Conservation (phyloP, 2,329 filamentous ascomycete species). For the Aspergillus niger region DNA sequence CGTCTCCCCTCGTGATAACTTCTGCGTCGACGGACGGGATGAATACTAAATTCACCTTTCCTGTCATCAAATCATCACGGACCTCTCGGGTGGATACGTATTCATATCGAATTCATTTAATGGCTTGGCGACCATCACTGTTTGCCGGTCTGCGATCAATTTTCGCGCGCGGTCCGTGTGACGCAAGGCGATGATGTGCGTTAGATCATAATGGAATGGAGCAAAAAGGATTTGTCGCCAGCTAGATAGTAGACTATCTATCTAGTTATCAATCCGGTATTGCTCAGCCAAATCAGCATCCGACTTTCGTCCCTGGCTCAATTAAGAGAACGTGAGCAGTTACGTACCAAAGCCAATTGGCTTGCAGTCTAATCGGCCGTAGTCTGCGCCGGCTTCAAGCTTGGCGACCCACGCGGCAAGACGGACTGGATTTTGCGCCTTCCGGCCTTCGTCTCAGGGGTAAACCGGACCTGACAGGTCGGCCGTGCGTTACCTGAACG, state of each 20-base stretch:
- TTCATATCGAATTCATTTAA: background rate
- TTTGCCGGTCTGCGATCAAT: background rate
- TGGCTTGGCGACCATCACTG: background rate
- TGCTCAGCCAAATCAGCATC: background rate
- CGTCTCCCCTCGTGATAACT: background rate
- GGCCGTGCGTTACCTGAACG: constrained; percentile 1
- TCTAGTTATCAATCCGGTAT: background rate
- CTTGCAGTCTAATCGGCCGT: background rate
- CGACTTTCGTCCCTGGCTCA: background rate
- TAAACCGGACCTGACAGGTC: constrained; percentile 10
- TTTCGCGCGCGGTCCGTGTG: background rate
- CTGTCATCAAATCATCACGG: background rate
- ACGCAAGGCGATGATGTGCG: constrained; percentile 5
- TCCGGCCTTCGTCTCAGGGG: constrained; percentile 4
- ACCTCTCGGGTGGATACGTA: background rate
- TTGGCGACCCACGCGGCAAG: constrained; percentile 14
- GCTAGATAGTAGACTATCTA: background rate
- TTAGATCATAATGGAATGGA: background rate
- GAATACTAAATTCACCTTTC: background rate
- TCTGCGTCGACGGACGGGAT: background rate
- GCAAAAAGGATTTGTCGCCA: background rate
- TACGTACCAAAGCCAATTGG: constrained; percentile 1
- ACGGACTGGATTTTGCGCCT: constrained; percentile 13
- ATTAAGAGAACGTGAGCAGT: constrained; percentile 4
- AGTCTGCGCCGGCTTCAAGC: constrained; percentile 8